Percentiles rank a stretch among this genome's conserved stretches.
Evolutionary conservation across 768 basidiomycete species (phyloP).

Genomic region (Lactarius akahatsu): DNA sequence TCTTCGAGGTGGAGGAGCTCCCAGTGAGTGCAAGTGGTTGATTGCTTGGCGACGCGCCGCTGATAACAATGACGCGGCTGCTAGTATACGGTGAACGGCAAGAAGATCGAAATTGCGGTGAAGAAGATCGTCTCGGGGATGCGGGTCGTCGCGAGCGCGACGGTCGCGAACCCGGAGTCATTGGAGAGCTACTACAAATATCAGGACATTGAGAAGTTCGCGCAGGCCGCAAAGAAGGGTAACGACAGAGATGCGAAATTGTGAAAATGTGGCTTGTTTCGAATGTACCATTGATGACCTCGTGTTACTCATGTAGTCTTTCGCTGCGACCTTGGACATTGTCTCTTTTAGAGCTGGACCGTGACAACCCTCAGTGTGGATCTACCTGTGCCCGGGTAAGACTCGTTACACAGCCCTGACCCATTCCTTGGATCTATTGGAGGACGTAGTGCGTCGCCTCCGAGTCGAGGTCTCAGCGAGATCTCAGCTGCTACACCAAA

Average conservation of each 20-base stretch:
- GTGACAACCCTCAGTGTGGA: no score
- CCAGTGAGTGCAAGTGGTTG: constrained; percentile 49
- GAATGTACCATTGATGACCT: not conserved
- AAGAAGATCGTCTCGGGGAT: constrained; percentile 75
- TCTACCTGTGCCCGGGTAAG: constrained; percentile 35
- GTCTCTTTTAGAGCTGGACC: no score
- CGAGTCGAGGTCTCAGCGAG: no score
- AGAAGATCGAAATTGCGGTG: constrained; percentile 78
- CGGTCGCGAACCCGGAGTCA: constrained; percentile 70
- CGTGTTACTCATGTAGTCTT: not conserved
- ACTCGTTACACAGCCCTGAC: no score
- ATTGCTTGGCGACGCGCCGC: not conserved
- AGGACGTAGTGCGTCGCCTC: no score
- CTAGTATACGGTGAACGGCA: constrained; percentile 74
- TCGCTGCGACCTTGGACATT: no score
- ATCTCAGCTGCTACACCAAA: no score
- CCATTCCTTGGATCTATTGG: no score
- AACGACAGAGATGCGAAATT: constrained; percentile 1
- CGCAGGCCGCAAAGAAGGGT: not conserved
- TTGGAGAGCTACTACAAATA: constrained; percentile 65
- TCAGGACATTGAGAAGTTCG: constrained; percentile 46
- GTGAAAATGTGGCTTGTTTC: not conserved
- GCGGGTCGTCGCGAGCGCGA: constrained; percentile 65
- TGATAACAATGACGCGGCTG: not conserved
- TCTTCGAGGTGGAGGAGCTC: constrained; percentile 64